These are phyloP conservation scores for Rhizopus microsporus DNA, from an alignment of 371 early-diverging fungal species.

Conservation along the genomic window DNA sequence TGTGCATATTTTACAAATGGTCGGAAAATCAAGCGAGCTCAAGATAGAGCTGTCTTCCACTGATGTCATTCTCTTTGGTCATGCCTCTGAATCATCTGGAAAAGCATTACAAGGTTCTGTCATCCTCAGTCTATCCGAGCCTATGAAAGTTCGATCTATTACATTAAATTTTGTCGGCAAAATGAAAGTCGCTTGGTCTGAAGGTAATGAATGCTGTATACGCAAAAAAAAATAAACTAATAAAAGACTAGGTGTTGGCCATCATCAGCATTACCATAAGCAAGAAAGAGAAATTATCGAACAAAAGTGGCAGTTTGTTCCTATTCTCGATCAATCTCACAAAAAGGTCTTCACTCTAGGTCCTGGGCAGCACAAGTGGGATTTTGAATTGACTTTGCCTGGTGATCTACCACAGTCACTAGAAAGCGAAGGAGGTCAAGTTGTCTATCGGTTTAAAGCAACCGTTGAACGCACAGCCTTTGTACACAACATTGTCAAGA, in stretches of 20 bases:
- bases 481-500: slow-evolving; percentile 37
- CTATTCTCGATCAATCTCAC: slow-evolving; percentile 19
- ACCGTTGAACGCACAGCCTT: slow-evolving; percentile 43
- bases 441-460: slow-evolving; percentile 41
- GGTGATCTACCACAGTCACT: slow-evolving; percentile 49
- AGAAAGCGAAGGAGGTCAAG: slow-evolving; percentile 43
- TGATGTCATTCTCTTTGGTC: slow-evolving; percentile 36
- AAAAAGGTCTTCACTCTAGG: slow-evolving; percentile 25
- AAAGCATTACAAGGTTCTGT: slow-evolving; percentile 40
- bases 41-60: slow-evolving; percentile 32
- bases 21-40: slow-evolving; percentile 30
- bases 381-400: slow-evolving; percentile 40
- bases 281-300: slow-evolving; percentile 38
- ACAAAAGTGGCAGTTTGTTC: slow-evolving; percentile 40
- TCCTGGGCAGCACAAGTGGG: slow-evolving; percentile 39
- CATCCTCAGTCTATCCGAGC: slow-evolving; percentile 29
- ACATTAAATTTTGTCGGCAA: slow-evolving; percentile 36
- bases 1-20: slow-evolving; percentile 5
- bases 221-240: not conserved
- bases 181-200: slow-evolving; percentile 52
- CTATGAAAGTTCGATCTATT: slow-evolving; percentile 43
- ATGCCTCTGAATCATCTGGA: slow-evolving; percentile 42
- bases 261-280: slow-evolving; percentile 44
- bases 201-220: slow-evolving; percentile 26
- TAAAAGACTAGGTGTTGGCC: slow-evolving; percentile 30